These are phyloP conservation scores for Claviceps purpurea DNA, from an alignment of 2,329 filamentous ascomycete genomes.

Conservation along the genomic window DNA sequence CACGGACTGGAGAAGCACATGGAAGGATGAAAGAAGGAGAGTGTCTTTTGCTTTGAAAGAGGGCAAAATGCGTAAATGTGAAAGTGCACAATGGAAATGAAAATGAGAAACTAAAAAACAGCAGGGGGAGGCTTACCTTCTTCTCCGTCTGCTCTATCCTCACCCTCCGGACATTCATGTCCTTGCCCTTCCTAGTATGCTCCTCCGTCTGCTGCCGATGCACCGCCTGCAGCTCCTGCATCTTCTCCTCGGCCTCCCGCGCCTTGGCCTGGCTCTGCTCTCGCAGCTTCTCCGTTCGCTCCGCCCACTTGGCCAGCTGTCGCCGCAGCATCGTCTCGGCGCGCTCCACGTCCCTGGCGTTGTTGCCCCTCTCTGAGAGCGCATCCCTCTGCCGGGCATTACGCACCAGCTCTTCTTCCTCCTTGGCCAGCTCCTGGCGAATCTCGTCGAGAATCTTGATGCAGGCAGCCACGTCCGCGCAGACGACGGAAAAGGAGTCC, in stretches of 20 bases:
- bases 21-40: background rate
- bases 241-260: conserved; percentile 66
- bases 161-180: conserved; percentile 86
- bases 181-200: conserved; percentile 70
- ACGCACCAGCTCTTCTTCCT: conserved; percentile 77
- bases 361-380: conserved; percentile 75
- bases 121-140: conserved; percentile 48
- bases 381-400: conserved; percentile 76
- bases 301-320: conserved; percentile 73
- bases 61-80: too few relatives aligned
- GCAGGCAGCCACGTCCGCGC: conserved; percentile 73
- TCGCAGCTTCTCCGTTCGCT: conserved; percentile 72
- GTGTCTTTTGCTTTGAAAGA: too few relatives aligned
- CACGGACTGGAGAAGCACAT: background rate
- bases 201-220: conserved; percentile 77
- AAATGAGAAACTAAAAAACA: background rate
- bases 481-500: conserved; percentile 77
- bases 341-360: conserved; percentile 81
- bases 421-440: conserved; percentile 67
- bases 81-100: too few relatives aligned
- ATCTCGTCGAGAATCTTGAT: conserved; percentile 86
- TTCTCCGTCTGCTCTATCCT: conserved; percentile 97
- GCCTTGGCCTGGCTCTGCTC: conserved; percentile 72
- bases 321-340: conserved; percentile 72
- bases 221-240: conserved; percentile 74